Percentiles rank a stretch among this genome's conserved stretches.
These are phyloP conservation scores for Thermothelomyces thermophilus DNA, from an alignment of 2,329 filamentous ascomycete species.

Conservation along the genomic window DNA sequence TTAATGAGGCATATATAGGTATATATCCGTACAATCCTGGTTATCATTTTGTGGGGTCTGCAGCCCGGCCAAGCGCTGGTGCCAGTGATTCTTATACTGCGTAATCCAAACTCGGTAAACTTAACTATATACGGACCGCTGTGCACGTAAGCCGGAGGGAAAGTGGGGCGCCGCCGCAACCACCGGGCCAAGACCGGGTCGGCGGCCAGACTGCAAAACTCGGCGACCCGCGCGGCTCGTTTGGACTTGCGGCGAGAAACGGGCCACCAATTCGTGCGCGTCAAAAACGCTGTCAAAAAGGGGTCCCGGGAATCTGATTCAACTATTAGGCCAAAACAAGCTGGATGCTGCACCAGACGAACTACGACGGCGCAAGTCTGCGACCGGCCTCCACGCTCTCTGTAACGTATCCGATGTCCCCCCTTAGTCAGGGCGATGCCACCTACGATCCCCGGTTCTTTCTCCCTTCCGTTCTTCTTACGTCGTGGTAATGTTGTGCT, in stretches of 20 bases:
- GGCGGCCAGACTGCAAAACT: constrained; percentile 12
- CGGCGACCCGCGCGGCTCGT: constrained; percentile 2
- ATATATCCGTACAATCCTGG: too few relatives aligned
- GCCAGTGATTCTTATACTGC: too few relatives aligned
- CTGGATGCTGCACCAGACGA: too few relatives aligned
- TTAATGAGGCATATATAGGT: too few relatives aligned
- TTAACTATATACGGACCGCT: too few relatives aligned
- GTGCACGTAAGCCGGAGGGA: too few relatives aligned
- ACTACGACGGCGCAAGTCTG: too few relatives aligned
- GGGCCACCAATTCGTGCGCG: constrained; percentile 2
- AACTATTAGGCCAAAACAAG: too few relatives aligned
- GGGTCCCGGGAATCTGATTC: too few relatives aligned
- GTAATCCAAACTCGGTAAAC: too few relatives aligned
- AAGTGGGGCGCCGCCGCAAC: constrained; percentile 6
- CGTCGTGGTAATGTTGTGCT: background rate
- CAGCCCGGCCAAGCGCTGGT: too few relatives aligned
- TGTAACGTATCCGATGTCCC: background rate
- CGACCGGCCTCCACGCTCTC: background rate
- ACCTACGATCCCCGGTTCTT: background rate
- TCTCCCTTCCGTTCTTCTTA: background rate
- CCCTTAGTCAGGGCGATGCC: background rate
- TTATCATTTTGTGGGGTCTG: too few relatives aligned
- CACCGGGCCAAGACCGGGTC: constrained; percentile 5
- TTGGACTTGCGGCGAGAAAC: constrained; percentile 6
- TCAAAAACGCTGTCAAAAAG: background rate